Percentiles rank a stretch among this genome's conserved stretches.
Conservation (phyloP, 495 filamentous ascomycete species). For the Penicillium lividum region DNA sequence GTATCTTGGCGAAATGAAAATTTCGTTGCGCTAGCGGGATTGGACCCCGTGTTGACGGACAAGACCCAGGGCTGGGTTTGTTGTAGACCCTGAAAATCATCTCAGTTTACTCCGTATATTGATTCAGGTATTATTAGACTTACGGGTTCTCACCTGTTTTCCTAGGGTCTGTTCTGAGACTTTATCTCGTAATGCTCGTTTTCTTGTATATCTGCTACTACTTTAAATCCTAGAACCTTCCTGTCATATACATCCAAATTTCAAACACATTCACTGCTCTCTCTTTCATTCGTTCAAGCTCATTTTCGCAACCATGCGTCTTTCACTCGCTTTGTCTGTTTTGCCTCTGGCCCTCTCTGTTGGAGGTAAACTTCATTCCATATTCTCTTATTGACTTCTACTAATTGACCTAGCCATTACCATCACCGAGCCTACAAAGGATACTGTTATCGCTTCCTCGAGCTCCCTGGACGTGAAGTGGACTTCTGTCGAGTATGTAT, state of each 20-base stretch:
- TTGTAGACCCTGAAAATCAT: not conserved
- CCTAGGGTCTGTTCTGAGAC: not conserved
- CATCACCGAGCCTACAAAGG: slow-evolving; percentile 37
- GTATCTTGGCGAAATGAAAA: slow-evolving; percentile 1
- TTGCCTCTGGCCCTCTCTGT: slow-evolving; percentile 29
- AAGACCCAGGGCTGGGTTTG: not conserved
- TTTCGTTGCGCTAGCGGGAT: slow-evolving; percentile 1
- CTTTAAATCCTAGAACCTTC: not conserved
- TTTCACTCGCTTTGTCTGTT: slow-evolving; percentile 23
- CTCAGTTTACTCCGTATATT: not conserved
- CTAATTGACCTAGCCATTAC: slow-evolving; percentile 28
- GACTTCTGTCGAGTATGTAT: slow-evolving; percentile 36
- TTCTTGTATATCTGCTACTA: not conserved
- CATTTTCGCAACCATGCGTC: slow-evolving; percentile 24
- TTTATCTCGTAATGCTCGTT: not conserved
- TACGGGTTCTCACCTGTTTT: not conserved
- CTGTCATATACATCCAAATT: not conserved
- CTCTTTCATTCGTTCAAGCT: slow-evolving; percentile 6
- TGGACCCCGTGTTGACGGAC: not conserved
- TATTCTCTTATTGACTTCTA: not conserved
- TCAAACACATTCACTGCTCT: not conserved
- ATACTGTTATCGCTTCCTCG: slow-evolving; percentile 29
- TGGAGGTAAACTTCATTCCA: slow-evolving; percentile 16
- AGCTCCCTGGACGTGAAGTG: slow-evolving; percentile 38
- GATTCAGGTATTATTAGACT: slow-evolving; percentile 25